Percentiles rank a stretch among this genome's conserved stretches.
Conservation (phyloP, 441 rosid species). For the Macaranga tanarius region DNA sequence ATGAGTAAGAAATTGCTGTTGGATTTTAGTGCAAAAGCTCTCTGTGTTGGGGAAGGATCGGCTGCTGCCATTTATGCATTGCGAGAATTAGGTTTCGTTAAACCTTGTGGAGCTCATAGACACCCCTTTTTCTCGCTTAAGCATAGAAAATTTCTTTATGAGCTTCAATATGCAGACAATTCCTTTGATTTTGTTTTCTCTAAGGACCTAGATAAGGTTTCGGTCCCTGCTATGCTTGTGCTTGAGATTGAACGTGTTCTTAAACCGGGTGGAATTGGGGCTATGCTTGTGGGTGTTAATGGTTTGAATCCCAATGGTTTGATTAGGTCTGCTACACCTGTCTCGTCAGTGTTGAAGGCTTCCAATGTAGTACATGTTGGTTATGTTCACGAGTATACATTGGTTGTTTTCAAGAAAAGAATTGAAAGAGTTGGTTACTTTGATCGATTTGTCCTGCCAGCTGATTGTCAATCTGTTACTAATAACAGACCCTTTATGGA, state of each 20-base stretch:
- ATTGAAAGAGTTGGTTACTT: constrained; percentile 33
- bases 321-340: constrained; percentile 51
- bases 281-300: constrained; percentile 48
- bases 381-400: constrained; percentile 43
- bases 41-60: constrained; percentile 63
- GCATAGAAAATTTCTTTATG: constrained; percentile 42
- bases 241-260: constrained; percentile 72
- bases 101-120: constrained; percentile 44
- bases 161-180: constrained; percentile 50
- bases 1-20: constrained; percentile 47
- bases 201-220: constrained; percentile 48
- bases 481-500: constrained; percentile 43
- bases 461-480: constrained; percentile 47
- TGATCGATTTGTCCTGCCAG: constrained; percentile 43
- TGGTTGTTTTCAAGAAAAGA: constrained; percentile 63
- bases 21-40: constrained; percentile 46
- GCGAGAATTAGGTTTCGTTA: constrained; percentile 52
- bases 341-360: constrained; percentile 55
- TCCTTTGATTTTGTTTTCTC: constrained; percentile 65
- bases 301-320: constrained; percentile 43
- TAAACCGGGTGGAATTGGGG: constrained; percentile 65
- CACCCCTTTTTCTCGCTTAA: constrained; percentile 55
- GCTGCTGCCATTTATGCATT: constrained; percentile 46
- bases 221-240: constrained; percentile 56
- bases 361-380: constrained; percentile 59